A percentile compares a stretch with the other conserved stretches of the same genome.
phyloP scores from a whole-genome alignment of 345 rosid species.

The Abelmoschus esculentus region DNA sequence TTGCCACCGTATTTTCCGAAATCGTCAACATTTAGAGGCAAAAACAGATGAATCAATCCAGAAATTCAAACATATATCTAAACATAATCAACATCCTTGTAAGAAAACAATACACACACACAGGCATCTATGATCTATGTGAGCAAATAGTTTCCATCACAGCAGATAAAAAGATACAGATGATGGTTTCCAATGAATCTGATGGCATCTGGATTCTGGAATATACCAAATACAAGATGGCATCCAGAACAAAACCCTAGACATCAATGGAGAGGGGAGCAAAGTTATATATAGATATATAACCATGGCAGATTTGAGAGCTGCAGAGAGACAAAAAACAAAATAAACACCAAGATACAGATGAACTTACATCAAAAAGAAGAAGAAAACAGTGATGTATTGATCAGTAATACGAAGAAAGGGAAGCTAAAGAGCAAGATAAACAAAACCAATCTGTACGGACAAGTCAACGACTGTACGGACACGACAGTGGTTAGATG shows the following conservation, averaged over 20 bases:
- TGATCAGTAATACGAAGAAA: no score
- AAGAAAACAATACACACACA: no score
- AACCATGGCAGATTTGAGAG: background rate
- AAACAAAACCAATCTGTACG: no score
- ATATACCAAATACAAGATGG: no score
- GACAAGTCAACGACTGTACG: background rate
- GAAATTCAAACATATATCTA: no score
- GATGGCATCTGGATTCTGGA: background rate
- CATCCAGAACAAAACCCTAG: background rate
- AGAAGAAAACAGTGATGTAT: no score
- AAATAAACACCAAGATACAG: background rate
- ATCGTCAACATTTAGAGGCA: background rate
- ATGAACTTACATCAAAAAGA: background rate
- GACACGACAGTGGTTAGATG: background rate
- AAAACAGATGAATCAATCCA: background rate
- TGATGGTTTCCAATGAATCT: background rate
- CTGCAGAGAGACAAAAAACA: background rate
- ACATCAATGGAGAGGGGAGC: background rate
- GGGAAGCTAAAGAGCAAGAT: no score
- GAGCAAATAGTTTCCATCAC: no score
- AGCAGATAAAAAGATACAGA: background rate
- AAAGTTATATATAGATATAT: background rate
- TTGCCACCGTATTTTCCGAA: no score
- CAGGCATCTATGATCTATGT: no score
- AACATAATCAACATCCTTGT: no score